Percentiles rank a stretch among this genome's conserved stretches.
Evolutionary conservation across 2,329 filamentous ascomycete genomes (phyloP).

Genomic region (Bertia moriformis): DNA sequence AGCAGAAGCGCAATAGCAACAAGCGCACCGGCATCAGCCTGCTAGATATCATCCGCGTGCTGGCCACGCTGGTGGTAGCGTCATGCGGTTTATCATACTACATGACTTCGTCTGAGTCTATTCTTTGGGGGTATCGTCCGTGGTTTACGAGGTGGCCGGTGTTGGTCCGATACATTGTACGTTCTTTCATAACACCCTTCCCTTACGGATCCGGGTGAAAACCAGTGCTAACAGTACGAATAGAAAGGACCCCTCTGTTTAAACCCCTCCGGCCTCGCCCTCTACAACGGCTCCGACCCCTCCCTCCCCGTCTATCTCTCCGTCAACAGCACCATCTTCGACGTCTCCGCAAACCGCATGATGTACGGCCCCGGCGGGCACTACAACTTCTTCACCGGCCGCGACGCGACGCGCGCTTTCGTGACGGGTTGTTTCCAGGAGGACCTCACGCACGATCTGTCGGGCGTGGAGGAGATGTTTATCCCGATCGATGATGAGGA

Average conservation of each 20-base stretch:
- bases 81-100: slow-evolving; percentile 36
- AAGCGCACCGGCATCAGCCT: slow-evolving; percentile 26
- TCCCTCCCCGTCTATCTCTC: slow-evolving; percentile 48
- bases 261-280: slow-evolving; percentile 37
- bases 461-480: slow-evolving; percentile 49
- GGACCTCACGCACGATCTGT: slow-evolving; percentile 43
- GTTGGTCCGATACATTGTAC: slow-evolving; percentile 28
- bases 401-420: slow-evolving; percentile 51
- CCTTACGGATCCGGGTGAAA: neutral
- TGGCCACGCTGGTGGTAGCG: slow-evolving; percentile 28
- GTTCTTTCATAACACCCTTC: slow-evolving; percentile 7
- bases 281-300: slow-evolving; percentile 44
- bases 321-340: slow-evolving; percentile 41
- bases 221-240: slow-evolving; percentile 2
- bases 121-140: slow-evolving; percentile 35
- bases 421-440: slow-evolving; percentile 54
- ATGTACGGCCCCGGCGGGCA: slow-evolving; percentile 43
- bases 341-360: slow-evolving; percentile 29
- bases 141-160: slow-evolving; percentile 32
- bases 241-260: slow-evolving; percentile 38
- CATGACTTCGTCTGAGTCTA: slow-evolving; percentile 32
- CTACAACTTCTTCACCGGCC: slow-evolving; percentile 51
- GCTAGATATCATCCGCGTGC: slow-evolving; percentile 33
- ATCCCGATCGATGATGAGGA: slow-evolving; percentile 35
- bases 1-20: too few relatives aligned